A percentile compares a stretch with the other conserved stretches of the same genome.
These are phyloP conservation scores for Litchi chinensis DNA, from an alignment of 345 rosid species.

Conservation along the genomic window DNA sequence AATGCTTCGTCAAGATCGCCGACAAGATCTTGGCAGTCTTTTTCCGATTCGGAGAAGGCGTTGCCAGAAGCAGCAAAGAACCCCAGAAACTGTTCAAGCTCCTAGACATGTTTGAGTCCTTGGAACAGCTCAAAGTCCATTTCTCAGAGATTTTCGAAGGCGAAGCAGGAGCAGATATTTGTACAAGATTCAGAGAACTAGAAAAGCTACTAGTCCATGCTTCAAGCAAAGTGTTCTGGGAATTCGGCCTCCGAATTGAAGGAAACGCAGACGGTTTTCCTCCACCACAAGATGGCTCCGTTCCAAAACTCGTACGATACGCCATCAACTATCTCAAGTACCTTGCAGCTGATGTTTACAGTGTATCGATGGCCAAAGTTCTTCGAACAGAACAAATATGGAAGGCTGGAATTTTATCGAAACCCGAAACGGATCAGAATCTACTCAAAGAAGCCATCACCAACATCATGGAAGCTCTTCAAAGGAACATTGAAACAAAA, in stretches of 20 bases:
- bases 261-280: slow-evolving; percentile 57
- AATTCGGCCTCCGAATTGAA: slow-evolving; percentile 67
- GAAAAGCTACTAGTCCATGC: slow-evolving; percentile 61
- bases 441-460: slow-evolving; percentile 51
- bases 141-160: slow-evolving; percentile 55
- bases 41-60: slow-evolving; percentile 70
- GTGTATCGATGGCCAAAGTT: slow-evolving; percentile 53
- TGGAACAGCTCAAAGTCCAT: slow-evolving; percentile 50
- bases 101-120: slow-evolving; percentile 59
- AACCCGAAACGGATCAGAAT: slow-evolving; percentile 48
- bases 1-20: slow-evolving; percentile 63
- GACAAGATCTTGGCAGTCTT: slow-evolving; percentile 75
- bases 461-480: slow-evolving; percentile 61
- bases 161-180: slow-evolving; percentile 61
- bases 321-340: slow-evolving; percentile 63
- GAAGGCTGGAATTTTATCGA: slow-evolving; percentile 54
- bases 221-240: slow-evolving; percentile 64
- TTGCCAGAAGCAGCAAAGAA: slow-evolving; percentile 60
- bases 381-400: slow-evolving; percentile 59
- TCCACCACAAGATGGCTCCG: slow-evolving; percentile 56
- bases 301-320: slow-evolving; percentile 65
- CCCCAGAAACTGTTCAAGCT: slow-evolving; percentile 74
- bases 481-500: slow-evolving; percentile 58
- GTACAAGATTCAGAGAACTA: slow-evolving; percentile 56
- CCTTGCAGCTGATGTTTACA: slow-evolving; percentile 47